phyloP scores from a whole-genome alignment of 495 filamentous ascomycete genomes.

The Neurospora cerealis region DNA sequence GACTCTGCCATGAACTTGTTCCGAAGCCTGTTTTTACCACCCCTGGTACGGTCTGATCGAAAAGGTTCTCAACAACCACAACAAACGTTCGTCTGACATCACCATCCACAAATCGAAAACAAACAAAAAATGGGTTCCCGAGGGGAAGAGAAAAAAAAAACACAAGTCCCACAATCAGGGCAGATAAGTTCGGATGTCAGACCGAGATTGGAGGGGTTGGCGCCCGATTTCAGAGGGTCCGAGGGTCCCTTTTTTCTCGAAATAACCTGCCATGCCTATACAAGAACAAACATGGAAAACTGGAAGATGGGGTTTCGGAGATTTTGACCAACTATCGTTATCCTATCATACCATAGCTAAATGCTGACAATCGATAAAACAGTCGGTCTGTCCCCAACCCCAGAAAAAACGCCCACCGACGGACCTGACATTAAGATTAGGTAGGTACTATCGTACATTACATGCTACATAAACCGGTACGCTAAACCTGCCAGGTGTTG shows the following conservation, averaged over 20 bases:
- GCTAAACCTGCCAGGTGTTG: background rate
- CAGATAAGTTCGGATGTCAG: background rate
- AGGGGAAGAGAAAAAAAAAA: background rate
- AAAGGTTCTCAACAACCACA: background rate
- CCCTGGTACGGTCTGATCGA: background rate
- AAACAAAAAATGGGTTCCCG: background rate
- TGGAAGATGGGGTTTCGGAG: background rate
- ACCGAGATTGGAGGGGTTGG: background rate
- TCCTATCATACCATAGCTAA: background rate
- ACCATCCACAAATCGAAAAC: background rate
- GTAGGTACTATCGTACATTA: background rate
- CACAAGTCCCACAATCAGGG: background rate
- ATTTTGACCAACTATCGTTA: background rate
- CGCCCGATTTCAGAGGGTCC: background rate
- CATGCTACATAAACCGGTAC: background rate
- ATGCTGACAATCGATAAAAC: background rate
- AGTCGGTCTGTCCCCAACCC: background rate
- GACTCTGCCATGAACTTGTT: background rate
- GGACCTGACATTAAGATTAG: background rate
- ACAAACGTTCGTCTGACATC: background rate
- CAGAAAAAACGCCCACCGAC: background rate
- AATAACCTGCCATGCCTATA: background rate
- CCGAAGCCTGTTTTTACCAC: background rate
- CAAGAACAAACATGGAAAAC: background rate
- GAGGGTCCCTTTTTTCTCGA: background rate